Evolutionary conservation across 257 asterid species (phyloP).

Genomic region (Penstemon davidsonii): DNA sequence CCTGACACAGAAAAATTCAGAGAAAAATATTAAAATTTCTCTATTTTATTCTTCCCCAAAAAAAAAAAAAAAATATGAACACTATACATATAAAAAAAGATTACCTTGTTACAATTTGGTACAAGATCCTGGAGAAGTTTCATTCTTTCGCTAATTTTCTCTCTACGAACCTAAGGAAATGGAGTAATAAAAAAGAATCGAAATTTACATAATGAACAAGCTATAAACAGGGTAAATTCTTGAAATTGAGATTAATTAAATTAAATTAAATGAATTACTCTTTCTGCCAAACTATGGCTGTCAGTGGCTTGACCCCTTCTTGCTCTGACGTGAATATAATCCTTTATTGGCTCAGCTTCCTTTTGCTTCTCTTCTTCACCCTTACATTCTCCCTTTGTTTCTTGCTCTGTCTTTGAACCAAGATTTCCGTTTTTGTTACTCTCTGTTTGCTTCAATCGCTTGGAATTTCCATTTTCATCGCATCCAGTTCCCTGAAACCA

Average conservation of each 20-base stretch:
- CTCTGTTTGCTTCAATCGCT: conserved; percentile 41
- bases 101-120: conserved; percentile 95
- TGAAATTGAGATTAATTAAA: background rate
- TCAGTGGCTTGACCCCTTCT: conserved; percentile 98
- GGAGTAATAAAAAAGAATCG: background rate
- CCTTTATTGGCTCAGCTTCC: conserved; percentile 78
- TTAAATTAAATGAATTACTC: conserved; percentile 40
- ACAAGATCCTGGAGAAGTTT: conserved; percentile 96
- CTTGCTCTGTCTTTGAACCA: conserved; percentile 18
- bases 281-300: conserved; percentile 91
- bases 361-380: conserved; percentile 41
- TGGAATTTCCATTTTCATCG: conserved; percentile 38
- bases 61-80: background rate
- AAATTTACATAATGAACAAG: background rate
- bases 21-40: too few relatives aligned
- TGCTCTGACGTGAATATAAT: conserved; percentile 95
- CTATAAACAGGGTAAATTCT: background rate
- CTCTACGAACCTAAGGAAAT: conserved; percentile 69
- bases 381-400: conserved; percentile 18
- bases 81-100: background rate
- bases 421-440: conserved; percentile 25
- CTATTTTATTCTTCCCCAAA: background rate
- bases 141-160: conserved; percentile 96
- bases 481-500: conserved; percentile 20
- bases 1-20: conserved; percentile 51